phyloP scores from a whole-genome alignment of 2,329 filamentous ascomycete species.

The Colletotrichum caudatum region DNA sequence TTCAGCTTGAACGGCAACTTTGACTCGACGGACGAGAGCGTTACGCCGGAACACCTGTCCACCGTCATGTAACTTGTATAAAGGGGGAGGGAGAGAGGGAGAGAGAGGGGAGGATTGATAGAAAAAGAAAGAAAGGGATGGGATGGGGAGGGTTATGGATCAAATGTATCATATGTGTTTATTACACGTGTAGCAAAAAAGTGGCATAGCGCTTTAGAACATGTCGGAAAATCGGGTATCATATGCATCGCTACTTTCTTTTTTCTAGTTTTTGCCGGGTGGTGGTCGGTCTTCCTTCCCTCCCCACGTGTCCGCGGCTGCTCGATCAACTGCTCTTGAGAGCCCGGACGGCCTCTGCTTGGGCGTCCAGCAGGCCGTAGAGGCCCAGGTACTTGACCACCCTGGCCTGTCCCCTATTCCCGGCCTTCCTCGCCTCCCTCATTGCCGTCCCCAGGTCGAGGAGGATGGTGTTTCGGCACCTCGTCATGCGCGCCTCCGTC shows the following conservation, averaged over 20 bases:
- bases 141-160: conserved; percentile 1
- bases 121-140: conserved; percentile 11
- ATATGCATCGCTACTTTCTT: conserved; percentile 44
- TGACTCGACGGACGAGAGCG: conserved; percentile 68
- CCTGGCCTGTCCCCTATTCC: conserved; percentile 56
- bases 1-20: conserved; percentile 88
- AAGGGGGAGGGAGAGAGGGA: not conserved
- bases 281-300: not conserved
- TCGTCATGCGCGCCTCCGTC: conserved; percentile 62
- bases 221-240: conserved; percentile 47
- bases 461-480: conserved; percentile 68
- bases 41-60: conserved; percentile 65
- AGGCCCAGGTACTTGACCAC: conserved; percentile 65
- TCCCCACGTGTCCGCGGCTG: not conserved
- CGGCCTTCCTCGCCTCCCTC: conserved; percentile 59
- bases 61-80: conserved; percentile 62
- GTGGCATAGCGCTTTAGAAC: conserved; percentile 40
- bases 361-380: conserved; percentile 65
- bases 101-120: not conserved
- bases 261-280: conserved; percentile 5
- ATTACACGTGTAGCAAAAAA: conserved; percentile 43
- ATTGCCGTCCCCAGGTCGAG: conserved; percentile 66
- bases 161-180: conserved; percentile 55
- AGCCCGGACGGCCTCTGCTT: conserved; percentile 64
- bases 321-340: conserved; percentile 54